Base-by-base conservation (phyloP, 768 basidiomycete species). In the Suillus occidentalis region DNA sequence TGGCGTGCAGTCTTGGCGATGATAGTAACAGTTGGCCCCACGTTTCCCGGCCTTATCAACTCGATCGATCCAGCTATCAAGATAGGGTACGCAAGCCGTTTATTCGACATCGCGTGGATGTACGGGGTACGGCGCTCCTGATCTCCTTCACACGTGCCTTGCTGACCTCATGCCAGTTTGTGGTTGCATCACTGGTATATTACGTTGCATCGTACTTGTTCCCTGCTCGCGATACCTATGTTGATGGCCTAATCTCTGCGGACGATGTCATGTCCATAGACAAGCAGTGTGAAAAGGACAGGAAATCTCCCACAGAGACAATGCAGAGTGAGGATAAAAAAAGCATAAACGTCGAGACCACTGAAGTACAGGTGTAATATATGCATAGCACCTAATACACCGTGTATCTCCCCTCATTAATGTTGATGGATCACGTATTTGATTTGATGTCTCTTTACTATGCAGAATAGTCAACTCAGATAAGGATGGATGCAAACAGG, bases 1-100 rank as follows among this genome's bases (percentile, higher is more conserved):
- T 94, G 92, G 90, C 82, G 92, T 39, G 92, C 93, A 1, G 83
- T 85, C 4, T 81, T 87, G 4, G 88, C 94, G 0, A 78, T 95
- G 49, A 69, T 94, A 18, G 74, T 86, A 61, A 87, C 91, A 3
- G 86, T 93, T 1, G 84, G 85, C 2, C 90, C 90, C 3, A 89
- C 85, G 67, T 71, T 96, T 34, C 93, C 94, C 0, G 94, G 94
- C 1, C 81, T 95, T 60, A 84, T 91, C 67, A 82, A 87, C 69
- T 85, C 86, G 62, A 92, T 97, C 77, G 89, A 90, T 72, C 72
- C 84, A 3, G 78, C 75, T 12, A 83, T 95, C 71, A 65, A 80
- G 0, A 87, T 92, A 34, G 90, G 90, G 20, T 79, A 84, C 39
- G 83, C 81, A 2, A 71, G 71, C 2, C 82, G 80, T 66, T 73